Evolutionary conservation across 2,329 filamentous ascomycete species (phyloP), one percentile per base, ranked within the genome.

Genomic region (Exophiala alcalophila): DNA sequence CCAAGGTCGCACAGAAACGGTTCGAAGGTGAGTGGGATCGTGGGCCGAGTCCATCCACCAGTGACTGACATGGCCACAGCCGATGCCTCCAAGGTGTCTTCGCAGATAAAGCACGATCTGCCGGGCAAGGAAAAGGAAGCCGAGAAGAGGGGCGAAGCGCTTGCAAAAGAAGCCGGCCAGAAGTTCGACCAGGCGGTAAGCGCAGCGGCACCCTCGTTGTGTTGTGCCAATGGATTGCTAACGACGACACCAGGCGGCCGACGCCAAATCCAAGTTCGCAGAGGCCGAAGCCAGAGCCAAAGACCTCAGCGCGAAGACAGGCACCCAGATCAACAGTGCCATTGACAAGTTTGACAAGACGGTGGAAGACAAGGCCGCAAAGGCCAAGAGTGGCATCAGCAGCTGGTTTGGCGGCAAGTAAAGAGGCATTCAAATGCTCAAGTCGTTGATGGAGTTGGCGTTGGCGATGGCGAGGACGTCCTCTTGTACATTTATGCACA

Each of bases 1-100:
- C 87, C 37, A 86, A 84, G 66, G 80, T 77, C 35, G 91, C 90
- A n/a, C 80, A 89, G 76, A 86, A 91, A 74, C 75, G 92, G 65
- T 77, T 86, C 56, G 86, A 95, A 72, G 78, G 91, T 95, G 70
- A 31, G 81, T 38, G 18, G n/a, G 11, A n/a, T 11, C 27, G n/a
- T 8, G 11, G 23, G n/a, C 15, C 5, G 14, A 14, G 4, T n/a
- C 8, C 30, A 49, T 45, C 19, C 9, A 5, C 5, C 19, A 12
- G 21, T 41, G 14, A 40, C 25, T 40, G 14, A 61, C 54, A 36
- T 30, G 19, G 11, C 28, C 24, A 34, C 55, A 96, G 90, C 83
- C 65, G 91, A 96, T 65, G 77, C 84, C 40, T 77, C 86, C 60
- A 77, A 75, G 54, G 78, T 81, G 31, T 80, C 82, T 8, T 72